Percentiles rank a stretch among this genome's conserved stretches.
Evolutionary conservation across 1,284 basidiomycete species (phyloP).

Genomic region (Chiua sp.): DNA sequence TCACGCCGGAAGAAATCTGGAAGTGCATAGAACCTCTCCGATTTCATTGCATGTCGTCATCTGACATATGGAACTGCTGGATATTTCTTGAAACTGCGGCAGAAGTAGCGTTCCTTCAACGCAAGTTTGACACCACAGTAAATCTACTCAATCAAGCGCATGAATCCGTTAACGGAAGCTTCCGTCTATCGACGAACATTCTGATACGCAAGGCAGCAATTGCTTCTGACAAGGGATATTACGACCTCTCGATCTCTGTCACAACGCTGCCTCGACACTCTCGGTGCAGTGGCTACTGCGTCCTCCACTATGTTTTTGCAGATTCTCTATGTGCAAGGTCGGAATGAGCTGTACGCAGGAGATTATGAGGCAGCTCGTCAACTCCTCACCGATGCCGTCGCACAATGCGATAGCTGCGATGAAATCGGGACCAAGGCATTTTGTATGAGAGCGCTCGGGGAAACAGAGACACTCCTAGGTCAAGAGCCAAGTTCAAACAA

Average conservation of each 20-base stretch:
- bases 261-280: neutral
- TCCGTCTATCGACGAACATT: neutral
- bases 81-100: neutral
- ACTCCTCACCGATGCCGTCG: neutral
- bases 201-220: neutral
- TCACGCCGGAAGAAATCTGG: neutral
- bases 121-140: neutral
- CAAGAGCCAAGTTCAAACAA: neutral
- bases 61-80: neutral
- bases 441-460: neutral
- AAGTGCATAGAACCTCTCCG: neutral
- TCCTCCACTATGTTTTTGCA: neutral
- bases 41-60: neutral
- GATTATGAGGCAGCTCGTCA: neutral
- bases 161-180: neutral
- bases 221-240: neutral
- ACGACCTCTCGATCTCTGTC: neutral
- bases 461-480: neutral
- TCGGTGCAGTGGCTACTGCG: neutral
- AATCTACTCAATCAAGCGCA: neutral
- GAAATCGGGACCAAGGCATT: neutral
- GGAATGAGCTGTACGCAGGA: neutral
- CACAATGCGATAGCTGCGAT: neutral
- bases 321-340: neutral
- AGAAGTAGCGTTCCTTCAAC: neutral